phyloP scores from a whole-genome alignment of 75 land plant species.

The Cupressus sempervirens region DNA sequence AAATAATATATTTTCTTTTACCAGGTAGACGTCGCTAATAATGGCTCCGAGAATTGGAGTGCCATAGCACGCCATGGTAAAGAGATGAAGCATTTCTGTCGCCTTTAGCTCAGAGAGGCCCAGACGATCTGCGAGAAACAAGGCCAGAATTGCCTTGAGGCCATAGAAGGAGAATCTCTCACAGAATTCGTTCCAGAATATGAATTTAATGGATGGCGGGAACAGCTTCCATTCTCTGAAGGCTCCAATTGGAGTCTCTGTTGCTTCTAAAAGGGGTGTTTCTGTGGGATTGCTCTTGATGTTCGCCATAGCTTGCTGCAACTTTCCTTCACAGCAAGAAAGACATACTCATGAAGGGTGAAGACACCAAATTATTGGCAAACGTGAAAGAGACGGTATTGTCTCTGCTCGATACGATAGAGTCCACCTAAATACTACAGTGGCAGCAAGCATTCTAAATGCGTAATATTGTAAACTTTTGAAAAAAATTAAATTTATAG shows the following conservation, averaged over 20 bases:
- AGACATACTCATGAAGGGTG: no score
- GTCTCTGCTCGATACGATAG: no score
- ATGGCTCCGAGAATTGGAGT: conserved; percentile 31
- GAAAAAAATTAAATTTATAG: no score
- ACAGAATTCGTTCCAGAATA: conserved; percentile 40
- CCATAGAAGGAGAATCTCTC: conserved; percentile 42
- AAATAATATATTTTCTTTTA: not conserved
- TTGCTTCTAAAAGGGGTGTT: not conserved
- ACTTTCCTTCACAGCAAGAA: no score
- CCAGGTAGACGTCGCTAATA: conserved; percentile 26
- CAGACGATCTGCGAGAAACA: conserved; percentile 24
- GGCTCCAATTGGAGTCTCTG: not conserved
- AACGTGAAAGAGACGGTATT: no score
- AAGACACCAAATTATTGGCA: no score
- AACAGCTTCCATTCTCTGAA: conserved; percentile 10
- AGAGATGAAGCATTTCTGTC: conserved; percentile 38
- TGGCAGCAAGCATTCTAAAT: no score
- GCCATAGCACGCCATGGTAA: conserved; percentile 37
- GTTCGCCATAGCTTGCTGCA: not conserved
- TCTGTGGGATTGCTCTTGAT: not conserved
- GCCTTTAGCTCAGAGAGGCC: conserved; percentile 20
- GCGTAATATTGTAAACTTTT: no score
- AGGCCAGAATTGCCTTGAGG: conserved; percentile 32
- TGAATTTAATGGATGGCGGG: conserved; percentile 28
- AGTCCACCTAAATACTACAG: no score